Evolutionary conservation across 768 basidiomycete genomes (phyloP).

Genomic region (Suillus spraguei): DNA sequence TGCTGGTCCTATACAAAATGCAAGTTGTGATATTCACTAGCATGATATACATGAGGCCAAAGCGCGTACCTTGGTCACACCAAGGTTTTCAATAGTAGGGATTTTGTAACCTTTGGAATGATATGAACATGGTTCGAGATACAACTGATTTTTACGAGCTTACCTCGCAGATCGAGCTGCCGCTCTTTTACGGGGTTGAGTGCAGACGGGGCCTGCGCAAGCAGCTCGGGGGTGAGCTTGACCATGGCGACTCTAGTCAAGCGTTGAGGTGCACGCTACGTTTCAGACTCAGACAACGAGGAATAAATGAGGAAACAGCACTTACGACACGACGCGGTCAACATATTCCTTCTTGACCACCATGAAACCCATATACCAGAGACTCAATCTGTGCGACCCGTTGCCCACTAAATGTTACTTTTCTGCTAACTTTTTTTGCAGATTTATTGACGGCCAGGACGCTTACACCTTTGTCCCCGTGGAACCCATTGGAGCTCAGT

Average conservation of each 20-base stretch:
- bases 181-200: slow-evolving; percentile 87
- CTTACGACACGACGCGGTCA: slow-evolving; percentile 18
- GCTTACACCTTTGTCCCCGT: slow-evolving; percentile 80
- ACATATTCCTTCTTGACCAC: slow-evolving; percentile 25
- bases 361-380: slow-evolving; percentile 75
- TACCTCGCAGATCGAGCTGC: slow-evolving; percentile 90
- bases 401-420: slow-evolving; percentile 1
- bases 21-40: slow-evolving; percentile 20
- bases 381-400: slow-evolving; percentile 63
- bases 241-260: slow-evolving; percentile 45
- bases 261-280: slow-evolving; percentile 14
- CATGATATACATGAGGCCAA: slow-evolving; percentile 19
- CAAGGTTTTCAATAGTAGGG: slow-evolving; percentile 94
- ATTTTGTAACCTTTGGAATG: slow-evolving; percentile 80
- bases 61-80: slow-evolving; percentile 77
- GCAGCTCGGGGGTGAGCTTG: slow-evolving; percentile 94
- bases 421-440: slow-evolving; percentile 31
- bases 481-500: slow-evolving; percentile 58
- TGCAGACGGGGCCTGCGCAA: slow-evolving; percentile 77
- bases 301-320: slow-evolving; percentile 23
- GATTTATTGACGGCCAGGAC: slow-evolving; percentile 71
- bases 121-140: slow-evolving; percentile 18
- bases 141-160: slow-evolving; percentile 24
- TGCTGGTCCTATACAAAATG: slow-evolving; percentile 72
- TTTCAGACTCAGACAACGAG: slow-evolving; percentile 41